These are phyloP conservation scores for Mollisia scopiformis DNA, from an alignment of 2,329 filamentous ascomycete genomes.

Conservation along the genomic window DNA sequence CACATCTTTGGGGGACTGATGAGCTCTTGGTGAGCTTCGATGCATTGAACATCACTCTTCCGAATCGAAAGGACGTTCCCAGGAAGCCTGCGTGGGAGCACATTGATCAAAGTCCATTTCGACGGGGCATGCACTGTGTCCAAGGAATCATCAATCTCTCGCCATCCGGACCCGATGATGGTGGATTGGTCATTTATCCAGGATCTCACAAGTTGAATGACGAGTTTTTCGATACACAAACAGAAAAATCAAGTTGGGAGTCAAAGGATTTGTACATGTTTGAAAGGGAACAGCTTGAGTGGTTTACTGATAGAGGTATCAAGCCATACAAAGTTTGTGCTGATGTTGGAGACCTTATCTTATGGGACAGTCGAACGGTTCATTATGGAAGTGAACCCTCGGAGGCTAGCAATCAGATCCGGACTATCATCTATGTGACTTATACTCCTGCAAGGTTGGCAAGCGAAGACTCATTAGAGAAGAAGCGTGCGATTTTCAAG, in stretches of 20 bases:
- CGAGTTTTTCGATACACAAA: constrained; percentile 34
- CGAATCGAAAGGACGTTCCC: constrained; percentile 21
- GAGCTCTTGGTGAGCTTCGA: constrained; percentile 51
- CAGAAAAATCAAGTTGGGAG: constrained; percentile 15
- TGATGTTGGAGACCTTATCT: constrained; percentile 46
- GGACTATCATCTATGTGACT: constrained; percentile 22
- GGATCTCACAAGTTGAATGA: constrained; percentile 35
- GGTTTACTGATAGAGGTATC: constrained; percentile 44
- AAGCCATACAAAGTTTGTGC: constrained; percentile 43
- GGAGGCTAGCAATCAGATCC: constrained; percentile 20
- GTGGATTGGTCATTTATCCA: constrained; percentile 38
- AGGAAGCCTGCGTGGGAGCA: constrained; percentile 41
- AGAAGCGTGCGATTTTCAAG: constrained; percentile 47
- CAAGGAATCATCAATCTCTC: constrained; percentile 48
- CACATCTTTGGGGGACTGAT: constrained; percentile 43
- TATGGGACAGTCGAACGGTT: constrained; percentile 51
- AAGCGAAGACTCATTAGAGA: constrained; percentile 43
- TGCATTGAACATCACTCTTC: constrained; percentile 41
- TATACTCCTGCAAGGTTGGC: constrained; percentile 47
- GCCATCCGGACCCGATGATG: constrained; percentile 38
- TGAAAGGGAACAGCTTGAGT: constrained; percentile 38
- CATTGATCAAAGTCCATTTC: constrained; percentile 42
- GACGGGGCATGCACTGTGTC: constrained; percentile 45
- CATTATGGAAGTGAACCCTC: constrained; percentile 42
- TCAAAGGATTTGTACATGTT: constrained; percentile 36